Evolutionary conservation across 306 rosid genomes (phyloP).

Genomic region (Quercus variabilis): DNA sequence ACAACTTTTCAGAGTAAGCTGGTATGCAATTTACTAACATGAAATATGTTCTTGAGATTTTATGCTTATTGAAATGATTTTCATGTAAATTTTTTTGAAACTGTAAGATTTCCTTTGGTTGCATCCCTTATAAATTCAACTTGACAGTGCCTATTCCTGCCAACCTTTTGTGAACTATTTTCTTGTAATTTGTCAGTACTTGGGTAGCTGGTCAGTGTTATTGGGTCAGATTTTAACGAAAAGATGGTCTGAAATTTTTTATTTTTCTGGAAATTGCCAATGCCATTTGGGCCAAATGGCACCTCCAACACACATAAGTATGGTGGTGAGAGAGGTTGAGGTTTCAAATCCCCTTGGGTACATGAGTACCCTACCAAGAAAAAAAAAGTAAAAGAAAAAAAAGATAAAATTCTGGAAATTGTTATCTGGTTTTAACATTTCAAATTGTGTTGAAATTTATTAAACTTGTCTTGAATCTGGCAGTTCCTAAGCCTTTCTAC

Average conservation of each 20-base stretch:
- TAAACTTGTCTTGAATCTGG: neutral
- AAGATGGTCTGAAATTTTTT: neutral
- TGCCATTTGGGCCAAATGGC: neutral
- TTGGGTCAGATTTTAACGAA: neutral
- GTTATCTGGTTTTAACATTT: neutral
- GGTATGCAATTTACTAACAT: constrained; percentile 34
- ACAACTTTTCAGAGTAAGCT: constrained; percentile 64
- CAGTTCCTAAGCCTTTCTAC: neutral
- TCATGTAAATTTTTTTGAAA: too few species aligned
- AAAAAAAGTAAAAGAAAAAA: too few species aligned
- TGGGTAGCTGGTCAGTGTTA: neutral
- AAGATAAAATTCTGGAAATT: too few species aligned
- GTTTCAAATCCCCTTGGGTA: too few species aligned
- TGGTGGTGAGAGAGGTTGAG: too few species aligned
- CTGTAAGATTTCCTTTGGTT: neutral
- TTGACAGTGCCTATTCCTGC: neutral
- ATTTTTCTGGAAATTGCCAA: too few species aligned
- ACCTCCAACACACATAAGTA: too few species aligned
- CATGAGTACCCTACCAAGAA: too few species aligned
- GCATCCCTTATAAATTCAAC: neutral
- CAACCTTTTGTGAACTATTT: neutral
- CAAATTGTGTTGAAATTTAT: neutral
- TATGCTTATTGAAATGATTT: neutral
- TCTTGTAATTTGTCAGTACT: neutral
- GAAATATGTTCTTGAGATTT: neutral